A percentile compares a stretch with the other conserved stretches of the same genome.
phyloP scores from a whole-genome alignment of 2,329 filamentous ascomycete species.

The Cladophialophora psammophila region DNA sequence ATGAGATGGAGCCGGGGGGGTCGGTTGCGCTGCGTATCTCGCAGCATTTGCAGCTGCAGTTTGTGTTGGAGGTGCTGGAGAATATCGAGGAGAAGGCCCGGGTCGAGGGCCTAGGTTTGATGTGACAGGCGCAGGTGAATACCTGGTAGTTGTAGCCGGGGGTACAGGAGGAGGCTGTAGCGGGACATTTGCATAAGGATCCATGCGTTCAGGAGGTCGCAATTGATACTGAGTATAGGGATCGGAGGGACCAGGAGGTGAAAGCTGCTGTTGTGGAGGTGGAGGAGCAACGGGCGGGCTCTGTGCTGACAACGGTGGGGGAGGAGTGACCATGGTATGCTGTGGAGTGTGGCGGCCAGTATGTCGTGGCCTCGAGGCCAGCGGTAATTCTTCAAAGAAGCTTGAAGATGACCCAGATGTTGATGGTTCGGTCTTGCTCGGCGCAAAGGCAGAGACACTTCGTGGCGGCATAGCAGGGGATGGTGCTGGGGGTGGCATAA shows the following conservation, averaged over 20 bases:
- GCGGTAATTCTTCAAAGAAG: slow-evolving; percentile 81
- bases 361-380: slow-evolving; percentile 67
- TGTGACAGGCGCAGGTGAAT: slow-evolving; percentile 55
- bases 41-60: slow-evolving; percentile 13
- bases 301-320: slow-evolving; percentile 39
- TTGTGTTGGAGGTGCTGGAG: slow-evolving; percentile 53
- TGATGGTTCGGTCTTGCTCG: slow-evolving; percentile 24
- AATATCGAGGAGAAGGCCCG: slow-evolving; percentile 52
- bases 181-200: slow-evolving; percentile 44
- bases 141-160: slow-evolving; percentile 50
- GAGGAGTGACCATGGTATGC: slow-evolving; percentile 39
- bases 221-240: slow-evolving; percentile 44
- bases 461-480: slow-evolving; percentile 32
- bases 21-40: slow-evolving; percentile 41
- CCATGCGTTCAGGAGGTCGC: slow-evolving; percentile 44
- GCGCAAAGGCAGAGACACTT: slow-evolving; percentile 28
- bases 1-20: slow-evolving; percentile 37
- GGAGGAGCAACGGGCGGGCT: slow-evolving; percentile 39
- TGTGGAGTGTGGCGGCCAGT: slow-evolving; percentile 55
- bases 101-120: slow-evolving; percentile 44
- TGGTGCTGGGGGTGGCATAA: slow-evolving; percentile 27
- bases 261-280: slow-evolving; percentile 43
- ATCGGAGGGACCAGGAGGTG: slow-evolving; percentile 40
- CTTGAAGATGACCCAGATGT: slow-evolving; percentile 48
- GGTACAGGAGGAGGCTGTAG: slow-evolving; percentile 45